Conservation (phyloP, 2,329 filamentous ascomycete genomes). For the Penicillium sp. region DNA sequence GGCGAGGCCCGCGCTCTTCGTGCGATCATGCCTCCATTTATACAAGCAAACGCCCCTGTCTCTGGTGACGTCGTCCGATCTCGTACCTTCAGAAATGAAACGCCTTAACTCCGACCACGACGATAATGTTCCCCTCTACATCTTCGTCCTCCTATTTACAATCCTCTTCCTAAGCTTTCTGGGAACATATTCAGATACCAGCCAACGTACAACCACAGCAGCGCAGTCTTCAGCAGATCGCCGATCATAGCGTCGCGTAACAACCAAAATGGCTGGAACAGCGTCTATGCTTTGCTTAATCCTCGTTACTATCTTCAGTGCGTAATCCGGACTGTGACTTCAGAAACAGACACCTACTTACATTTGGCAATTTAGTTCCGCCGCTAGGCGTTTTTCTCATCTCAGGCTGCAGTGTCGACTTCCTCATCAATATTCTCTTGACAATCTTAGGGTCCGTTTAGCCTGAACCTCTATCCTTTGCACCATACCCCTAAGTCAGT, state of each 20-base stretch:
- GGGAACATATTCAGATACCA: constrained; percentile 24
- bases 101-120: constrained; percentile 30
- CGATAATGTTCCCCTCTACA: constrained; percentile 33
- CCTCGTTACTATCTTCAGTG: constrained; percentile 54
- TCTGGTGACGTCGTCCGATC: constrained; percentile 28
- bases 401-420: constrained; percentile 67
- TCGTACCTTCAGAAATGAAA: constrained; percentile 26
- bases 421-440: constrained; percentile 70
- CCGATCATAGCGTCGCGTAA: background rate
- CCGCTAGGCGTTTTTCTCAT: constrained; percentile 68
- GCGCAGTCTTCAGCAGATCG: background rate
- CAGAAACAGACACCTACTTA: background rate
- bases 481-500: background rate
- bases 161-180: constrained; percentile 34
- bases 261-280: constrained; percentile 37
- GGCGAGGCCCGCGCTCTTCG: background rate
- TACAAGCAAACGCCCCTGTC: background rate
- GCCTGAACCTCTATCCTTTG: background rate
- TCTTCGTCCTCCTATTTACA: constrained; percentile 33
- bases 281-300: constrained; percentile 50
- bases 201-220: background rate
- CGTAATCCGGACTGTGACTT: constrained; percentile 16
- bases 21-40: background rate
- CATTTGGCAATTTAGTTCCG: constrained; percentile 56
- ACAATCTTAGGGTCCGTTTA: constrained; percentile 64